Evolutionary conservation across 2,329 filamentous ascomycete species (phyloP), one percentile per base, ranked within the genome.

Genomic region (Monosporascus sp.): DNA sequence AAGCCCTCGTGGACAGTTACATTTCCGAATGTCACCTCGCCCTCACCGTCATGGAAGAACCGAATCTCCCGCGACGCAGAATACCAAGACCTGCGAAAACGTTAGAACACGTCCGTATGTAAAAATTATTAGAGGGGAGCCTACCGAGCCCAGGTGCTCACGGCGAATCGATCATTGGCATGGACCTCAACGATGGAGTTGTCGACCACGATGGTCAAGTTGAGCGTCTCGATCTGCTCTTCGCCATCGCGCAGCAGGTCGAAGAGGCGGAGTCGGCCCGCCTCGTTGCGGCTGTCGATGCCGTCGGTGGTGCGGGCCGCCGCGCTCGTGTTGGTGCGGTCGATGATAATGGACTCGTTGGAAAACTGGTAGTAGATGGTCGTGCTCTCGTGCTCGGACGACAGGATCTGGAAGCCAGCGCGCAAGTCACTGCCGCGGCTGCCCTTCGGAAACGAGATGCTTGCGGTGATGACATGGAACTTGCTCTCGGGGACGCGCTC

Each of bases 361-460:
- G 69, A 71, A 59, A 76, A 74, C 48, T 76, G 72, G 58, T 76
- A 76, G 60, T 74, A 75, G 40, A 76, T 69, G 11, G 64, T 68
- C 5, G 74, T 76, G 11, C 65, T 67, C 58, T 76, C 73, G 24
- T 69, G 58, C 3, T 70, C 60, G 5, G 72, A 73, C 2, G 69
- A 66, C 3, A 76, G 59, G 43, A 76, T 73, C 48, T 70, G 66
- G 54, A 76, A 71, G 16, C 74, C 74, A 19, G 70, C 72, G 55
- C 69, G 70, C 4, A 74, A 57, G 20, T 68, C 59, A 1, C 61
- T 62, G n/a, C 54, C 57, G 7, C 74, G 70, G 1, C 69, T 68
- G 9, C 64, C 60, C 16, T 57, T 51, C 0, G 71, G 65, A 59
- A 76, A 75, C 5, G 64, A 65, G 43, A 76, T 56, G 1, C 66